A percentile compares a stretch with the other conserved stretches of the same genome.
These are phyloP conservation scores for Lichtheimia hyalospora DNA, from an alignment of 371 early-diverging fungal genomes.

Conservation along the genomic window DNA sequence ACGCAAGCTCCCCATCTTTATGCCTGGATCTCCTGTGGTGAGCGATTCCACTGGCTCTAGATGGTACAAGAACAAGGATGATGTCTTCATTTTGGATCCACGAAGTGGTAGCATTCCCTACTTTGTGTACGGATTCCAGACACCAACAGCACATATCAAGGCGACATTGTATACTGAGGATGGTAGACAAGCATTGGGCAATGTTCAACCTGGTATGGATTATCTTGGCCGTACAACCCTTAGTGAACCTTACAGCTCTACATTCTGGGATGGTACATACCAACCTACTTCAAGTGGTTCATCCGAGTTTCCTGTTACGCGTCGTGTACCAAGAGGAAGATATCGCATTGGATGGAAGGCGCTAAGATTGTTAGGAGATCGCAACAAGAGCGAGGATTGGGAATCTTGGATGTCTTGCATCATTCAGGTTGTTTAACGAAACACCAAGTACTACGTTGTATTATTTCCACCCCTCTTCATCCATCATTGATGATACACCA, in stretches of 20 bases:
- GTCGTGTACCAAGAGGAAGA: no score
- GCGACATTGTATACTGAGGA: slow-evolving; percentile 14
- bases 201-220: slow-evolving; percentile 6
- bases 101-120: slow-evolving; percentile 6
- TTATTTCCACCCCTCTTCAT: no score
- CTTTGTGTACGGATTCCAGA: slow-evolving; percentile 14
- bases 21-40: slow-evolving; percentile 4
- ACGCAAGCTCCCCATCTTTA: slow-evolving; percentile 27
- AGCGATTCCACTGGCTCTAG: neutral
- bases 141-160: slow-evolving; percentile 16
- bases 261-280: slow-evolving; percentile 21
- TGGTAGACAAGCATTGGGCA: slow-evolving; percentile 16
- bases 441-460: no score
- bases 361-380: no score
- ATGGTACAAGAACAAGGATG: slow-evolving; percentile 4
- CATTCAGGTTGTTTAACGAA: no score
- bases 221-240: slow-evolving; percentile 19
- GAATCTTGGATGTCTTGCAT: no score
- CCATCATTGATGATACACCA: no score
- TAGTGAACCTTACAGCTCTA: neutral
- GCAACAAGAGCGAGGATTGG: no score
- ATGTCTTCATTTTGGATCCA: slow-evolving; percentile 14
- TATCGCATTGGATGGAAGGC: no score
- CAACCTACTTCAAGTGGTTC: slow-evolving; percentile 1
- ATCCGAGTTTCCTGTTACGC: no score